phyloP scores from a whole-genome alignment of 805 yeast species.

The Myxozyma monticola region DNA sequence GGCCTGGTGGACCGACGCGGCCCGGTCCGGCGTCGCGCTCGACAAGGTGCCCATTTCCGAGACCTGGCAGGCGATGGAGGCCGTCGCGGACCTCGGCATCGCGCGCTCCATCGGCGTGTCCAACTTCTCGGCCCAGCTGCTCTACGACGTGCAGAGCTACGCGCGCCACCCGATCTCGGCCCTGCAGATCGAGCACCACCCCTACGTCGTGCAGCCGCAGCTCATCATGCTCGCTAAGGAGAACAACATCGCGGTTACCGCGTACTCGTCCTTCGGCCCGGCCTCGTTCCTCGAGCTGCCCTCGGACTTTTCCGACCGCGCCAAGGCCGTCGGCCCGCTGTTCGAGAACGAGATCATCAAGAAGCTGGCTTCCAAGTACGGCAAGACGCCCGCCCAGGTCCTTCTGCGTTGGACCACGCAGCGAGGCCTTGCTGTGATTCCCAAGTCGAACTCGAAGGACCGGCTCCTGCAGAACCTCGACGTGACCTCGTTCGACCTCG shows the following conservation, averaged over 20 bases:
- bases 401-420: slow-evolving; percentile 60
- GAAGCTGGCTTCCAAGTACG: slow-evolving; percentile 50
- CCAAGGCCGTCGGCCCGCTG: slow-evolving; percentile 46
- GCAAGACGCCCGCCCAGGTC: slow-evolving; percentile 59
- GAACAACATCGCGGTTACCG: slow-evolving; percentile 62
- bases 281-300: slow-evolving; percentile 65
- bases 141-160: slow-evolving; percentile 49
- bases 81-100: slow-evolving; percentile 57
- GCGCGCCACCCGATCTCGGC: slow-evolving; percentile 61
- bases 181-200: slow-evolving; percentile 81
- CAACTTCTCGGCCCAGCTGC: slow-evolving; percentile 63
- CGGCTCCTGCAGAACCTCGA: slow-evolving; percentile 62
- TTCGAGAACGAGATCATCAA: slow-evolving; percentile 40
- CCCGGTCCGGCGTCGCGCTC: no score
- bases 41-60: slow-evolving; percentile 54
- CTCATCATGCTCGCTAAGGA: slow-evolving; percentile 60
- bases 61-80: slow-evolving; percentile 74
- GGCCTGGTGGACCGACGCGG: slow-evolving; percentile 41
- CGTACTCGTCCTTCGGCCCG: slow-evolving; percentile 81
- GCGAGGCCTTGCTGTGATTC: slow-evolving; percentile 7
- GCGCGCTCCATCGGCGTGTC: slow-evolving; percentile 74
- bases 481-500: slow-evolving; percentile 55
- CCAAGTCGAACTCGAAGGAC: slow-evolving; percentile 58
- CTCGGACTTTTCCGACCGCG: slow-evolving; percentile 52
- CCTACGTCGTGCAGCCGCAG: slow-evolving; percentile 71